phyloP scores from a whole-genome alignment of 768 basidiomycete species.

The Psilocybe cyanescens region DNA sequence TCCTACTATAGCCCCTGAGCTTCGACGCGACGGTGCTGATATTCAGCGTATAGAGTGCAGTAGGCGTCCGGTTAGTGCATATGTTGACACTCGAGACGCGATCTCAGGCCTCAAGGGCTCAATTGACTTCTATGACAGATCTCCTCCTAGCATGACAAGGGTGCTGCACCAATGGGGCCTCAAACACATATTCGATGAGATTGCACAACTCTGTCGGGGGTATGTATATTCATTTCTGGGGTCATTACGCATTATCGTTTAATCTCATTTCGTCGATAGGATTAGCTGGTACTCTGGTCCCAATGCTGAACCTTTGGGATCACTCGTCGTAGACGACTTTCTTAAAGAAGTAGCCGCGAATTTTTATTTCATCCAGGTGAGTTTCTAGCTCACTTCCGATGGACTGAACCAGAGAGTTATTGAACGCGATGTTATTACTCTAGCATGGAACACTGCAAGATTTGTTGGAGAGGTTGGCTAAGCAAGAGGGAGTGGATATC shows the following conservation, averaged over 20 bases:
- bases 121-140: conserved; percentile 22
- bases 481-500: conserved; percentile 50
- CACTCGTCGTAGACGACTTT: conserved; percentile 42
- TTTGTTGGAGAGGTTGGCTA: conserved; percentile 50
- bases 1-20: not conserved
- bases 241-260: not conserved
- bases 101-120: no score
- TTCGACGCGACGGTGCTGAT: not conserved
- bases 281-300: conserved; percentile 36
- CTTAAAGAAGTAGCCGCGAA: conserved; percentile 36
- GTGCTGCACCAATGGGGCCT: conserved; percentile 61
- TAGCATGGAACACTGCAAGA: conserved; percentile 58
- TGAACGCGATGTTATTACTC: not conserved
- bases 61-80: not conserved
- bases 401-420: not conserved
- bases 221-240: conserved; percentile 15
- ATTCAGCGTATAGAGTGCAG: not conserved
- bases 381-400: conserved; percentile 13
- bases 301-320: conserved; percentile 46
- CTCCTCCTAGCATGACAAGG: conserved; percentile 61
- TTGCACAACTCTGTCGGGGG: conserved; percentile 36
- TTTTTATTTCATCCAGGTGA: conserved; percentile 46
- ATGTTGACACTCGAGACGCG: no score
- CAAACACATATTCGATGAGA: conserved; percentile 42
- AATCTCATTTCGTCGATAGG: not conserved